These are phyloP conservation scores for Botryosphaeria dothidea DNA, from an alignment of 2,329 filamentous ascomycete genomes.

Conservation along the genomic window DNA sequence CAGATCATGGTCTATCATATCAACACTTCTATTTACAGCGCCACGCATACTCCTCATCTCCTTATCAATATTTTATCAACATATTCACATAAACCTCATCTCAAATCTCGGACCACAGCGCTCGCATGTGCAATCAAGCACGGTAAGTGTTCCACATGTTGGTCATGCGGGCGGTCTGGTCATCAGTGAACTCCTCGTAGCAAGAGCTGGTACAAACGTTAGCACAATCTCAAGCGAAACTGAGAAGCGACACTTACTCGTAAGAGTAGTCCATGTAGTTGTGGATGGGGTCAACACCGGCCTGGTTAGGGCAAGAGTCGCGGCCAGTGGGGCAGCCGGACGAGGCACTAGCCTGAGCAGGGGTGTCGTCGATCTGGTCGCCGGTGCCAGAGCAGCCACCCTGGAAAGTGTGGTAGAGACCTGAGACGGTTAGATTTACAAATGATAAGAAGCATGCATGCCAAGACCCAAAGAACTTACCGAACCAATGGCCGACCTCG, in stretches of 20 bases:
- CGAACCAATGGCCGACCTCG: conserved; percentile 37
- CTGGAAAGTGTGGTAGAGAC: conserved; percentile 35
- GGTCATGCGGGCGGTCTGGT: conserved; percentile 30
- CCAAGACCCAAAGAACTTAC: not conserved
- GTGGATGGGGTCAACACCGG: conserved; percentile 33
- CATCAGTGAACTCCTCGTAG: conserved; percentile 30
- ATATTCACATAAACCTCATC: not conserved
- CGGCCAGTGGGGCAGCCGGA: conserved; percentile 29
- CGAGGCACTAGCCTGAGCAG: conserved; percentile 26
- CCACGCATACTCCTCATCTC: not conserved
- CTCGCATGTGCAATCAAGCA: conserved; percentile 16
- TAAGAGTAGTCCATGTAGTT: conserved; percentile 38
- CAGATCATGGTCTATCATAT: not conserved
- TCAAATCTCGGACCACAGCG: not conserved
- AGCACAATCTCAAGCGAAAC: not conserved
- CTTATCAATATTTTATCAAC: not conserved
- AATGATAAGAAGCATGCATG: not conserved
- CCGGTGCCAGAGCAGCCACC: conserved; percentile 29
- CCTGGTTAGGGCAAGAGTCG: conserved; percentile 30
- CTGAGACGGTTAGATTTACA: not conserved
- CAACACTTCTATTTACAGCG: not conserved
- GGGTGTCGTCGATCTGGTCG: conserved; percentile 33
- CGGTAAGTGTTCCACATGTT: conserved; percentile 26
- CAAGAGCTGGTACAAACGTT: conserved; percentile 23
- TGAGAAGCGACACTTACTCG: conserved; percentile 16